phyloP scores from a whole-genome alignment of 371 early-diverging fungal genomes.

The Mucor irregularis region DNA sequence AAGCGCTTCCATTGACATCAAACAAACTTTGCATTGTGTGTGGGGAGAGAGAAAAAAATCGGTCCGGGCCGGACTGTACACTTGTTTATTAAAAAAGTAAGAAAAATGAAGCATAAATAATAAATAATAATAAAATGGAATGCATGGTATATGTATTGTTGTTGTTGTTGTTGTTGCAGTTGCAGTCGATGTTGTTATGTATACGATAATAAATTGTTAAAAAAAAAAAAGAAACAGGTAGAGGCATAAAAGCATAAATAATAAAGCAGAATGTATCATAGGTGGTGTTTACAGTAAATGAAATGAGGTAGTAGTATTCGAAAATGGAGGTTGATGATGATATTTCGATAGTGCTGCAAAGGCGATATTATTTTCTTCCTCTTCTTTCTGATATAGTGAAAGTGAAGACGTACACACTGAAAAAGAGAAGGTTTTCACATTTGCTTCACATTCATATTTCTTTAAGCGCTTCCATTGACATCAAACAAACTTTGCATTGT shows the following conservation, averaged over 20 bases:
- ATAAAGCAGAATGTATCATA: background rate
- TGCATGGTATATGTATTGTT: too few species aligned
- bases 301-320: too few species aligned
- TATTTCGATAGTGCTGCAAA: background rate
- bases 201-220: too few species aligned
- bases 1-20: background rate
- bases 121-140: too few species aligned
- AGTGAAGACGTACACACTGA: constrained; percentile 20
- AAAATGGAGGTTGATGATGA: background rate
- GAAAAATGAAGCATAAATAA: too few species aligned
- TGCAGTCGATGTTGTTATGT: too few species aligned
- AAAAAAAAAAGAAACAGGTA: too few species aligned
- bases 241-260: background rate
- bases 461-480: background rate
- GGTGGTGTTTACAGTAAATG: background rate
- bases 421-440: constrained; percentile 22
- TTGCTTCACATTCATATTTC: background rate
- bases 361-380: background rate
- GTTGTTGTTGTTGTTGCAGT: too few species aligned
- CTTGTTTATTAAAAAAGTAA: too few species aligned
- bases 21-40: too few species aligned
- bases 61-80: constrained; percentile 1
- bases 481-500: background rate
- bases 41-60: background rate
- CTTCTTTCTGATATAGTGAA: constrained; percentile 11